Evolutionary conservation across 2,329 filamentous ascomycete genomes (phyloP), one percentile per base, ranked within the genome.

Genomic region (Hortaea werneckii): DNA sequence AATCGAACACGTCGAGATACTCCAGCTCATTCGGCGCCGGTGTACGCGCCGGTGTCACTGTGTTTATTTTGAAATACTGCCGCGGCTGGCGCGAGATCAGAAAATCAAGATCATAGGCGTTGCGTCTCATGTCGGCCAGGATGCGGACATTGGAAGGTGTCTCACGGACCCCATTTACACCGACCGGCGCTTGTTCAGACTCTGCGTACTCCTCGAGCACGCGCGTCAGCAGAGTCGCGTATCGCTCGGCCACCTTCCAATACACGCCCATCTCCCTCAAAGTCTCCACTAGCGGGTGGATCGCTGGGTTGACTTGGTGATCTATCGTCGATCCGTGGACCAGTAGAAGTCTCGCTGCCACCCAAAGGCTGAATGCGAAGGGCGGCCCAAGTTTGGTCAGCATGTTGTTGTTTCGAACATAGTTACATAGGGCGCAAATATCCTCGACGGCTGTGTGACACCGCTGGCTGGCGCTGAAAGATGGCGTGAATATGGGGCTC

Each of bases 351-450:
- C 89, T 82, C 5, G 89, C 87, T 3, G 86, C 87, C 11, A 95
- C 89, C 89, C 89, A 95, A 1, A 95, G 73, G 0, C 86, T 88
- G 61, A 95, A 95, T 3, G 88, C 88, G 62, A 95, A 95, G 0
- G 87, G 88, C 0, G 88, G 88, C 0, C 89, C 89, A 11, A 95
- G 78, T 62, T 88, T 88, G 42, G 80, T 75, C 13, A 95, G 73
- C 62, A 94, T 77, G 43, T 76, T 76, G 56, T 87, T 83, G 49
- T 79, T 79, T 28, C 85, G 77, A 9, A 94, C 87, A 58, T 87
- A 88, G 50, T 85, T 82, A 50, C 82, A 83, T 1, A 95, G 74
- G 0, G 83, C 80, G 34, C 83, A 80, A 48, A 95, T 87, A 57
- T 85, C 85, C 60, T 89, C 83, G 7, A 94, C 89, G 1, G 89